Base-by-base conservation (phyloP, 495 filamentous ascomycete genomes). In the Podospora conica region DNA sequence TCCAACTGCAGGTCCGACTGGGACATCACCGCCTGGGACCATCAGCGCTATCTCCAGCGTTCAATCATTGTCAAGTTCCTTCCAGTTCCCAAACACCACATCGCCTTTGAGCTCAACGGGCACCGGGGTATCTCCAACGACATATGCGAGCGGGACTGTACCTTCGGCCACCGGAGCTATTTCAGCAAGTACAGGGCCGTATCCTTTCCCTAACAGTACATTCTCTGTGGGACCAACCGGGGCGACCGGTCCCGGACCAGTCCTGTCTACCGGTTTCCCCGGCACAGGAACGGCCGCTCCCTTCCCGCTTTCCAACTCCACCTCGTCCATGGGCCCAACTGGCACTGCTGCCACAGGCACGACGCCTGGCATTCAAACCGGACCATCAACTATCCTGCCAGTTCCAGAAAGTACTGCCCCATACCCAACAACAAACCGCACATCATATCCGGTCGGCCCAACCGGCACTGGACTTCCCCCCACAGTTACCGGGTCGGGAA, bases 1-100 rank as follows among this genome's bases (percentile, higher is more conserved):
- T 22, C 54, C 53, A 65, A 65, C 66, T 58, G 31, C 59, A 27
- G 63, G 61, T 10, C 62, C 57, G 18, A 61, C 61, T 25, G 66
- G 28, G 21, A 20, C 28, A 61, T 3, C 28, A 18, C 15, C 40
- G 9, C 2, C 40, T 48, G 40, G 40, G n/a, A 48, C 40, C 40
- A 8, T 48, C 18, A n/a, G 15, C n/a, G 40, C 5, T n/a, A 8
- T 48, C 6, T 48, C 40, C 18, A 48, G 15, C n/a, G 8, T n/a
- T 6, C 40, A n/a, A 48, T 18, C 40, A 2, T 48, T 11, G 10
- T 33, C 29, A 11, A 11, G 40, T 48, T n/a, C 15, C 40, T 48
- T 48, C 40, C 40, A 15, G 7, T 48, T 18, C 6, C 40, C 40
- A 48, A 48, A 48, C 18, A 48, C 40, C 40, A 48, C 40, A 8